Conservation (phyloP, 2,329 filamentous ascomycete genomes). For the Paracoccidioides brasiliensis region DNA sequence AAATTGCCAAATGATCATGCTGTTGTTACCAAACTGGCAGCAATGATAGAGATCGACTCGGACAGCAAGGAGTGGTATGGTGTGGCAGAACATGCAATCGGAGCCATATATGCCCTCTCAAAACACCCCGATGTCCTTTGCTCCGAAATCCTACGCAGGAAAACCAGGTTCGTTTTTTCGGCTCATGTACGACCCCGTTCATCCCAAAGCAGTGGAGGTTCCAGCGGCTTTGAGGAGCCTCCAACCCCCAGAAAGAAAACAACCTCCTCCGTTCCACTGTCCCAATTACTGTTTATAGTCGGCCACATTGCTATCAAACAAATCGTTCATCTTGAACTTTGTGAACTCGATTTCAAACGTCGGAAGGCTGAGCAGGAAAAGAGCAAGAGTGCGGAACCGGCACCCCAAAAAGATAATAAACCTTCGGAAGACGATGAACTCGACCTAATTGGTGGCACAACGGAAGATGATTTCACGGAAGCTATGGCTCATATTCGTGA, state of each 20-base stretch:
- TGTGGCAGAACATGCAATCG: slow-evolving; percentile 89
- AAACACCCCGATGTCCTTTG: slow-evolving; percentile 90
- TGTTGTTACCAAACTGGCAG: slow-evolving; percentile 64
- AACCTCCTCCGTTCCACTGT: slow-evolving; percentile 57
- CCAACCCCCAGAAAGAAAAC: slow-evolving; percentile 42
- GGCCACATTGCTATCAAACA: slow-evolving; percentile 97
- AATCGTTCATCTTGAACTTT: slow-evolving; percentile 95
- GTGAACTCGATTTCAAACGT: slow-evolving; percentile 94
- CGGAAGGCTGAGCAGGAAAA: slow-evolving; percentile 52
- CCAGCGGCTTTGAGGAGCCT: slow-evolving; percentile 19
- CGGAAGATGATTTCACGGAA: slow-evolving; percentile 84
- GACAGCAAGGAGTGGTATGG: slow-evolving; percentile 93
- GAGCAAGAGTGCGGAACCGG: slow-evolving; percentile 29
- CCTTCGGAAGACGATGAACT: slow-evolving; percentile 70
- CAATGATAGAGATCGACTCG: slow-evolving; percentile 72
- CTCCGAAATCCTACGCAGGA: slow-evolving; percentile 76
- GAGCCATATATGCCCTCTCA: slow-evolving; percentile 84
- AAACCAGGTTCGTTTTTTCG: slow-evolving; percentile 70
- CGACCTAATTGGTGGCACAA: slow-evolving; percentile 92
- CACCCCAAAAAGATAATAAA: slow-evolving; percentile 38
- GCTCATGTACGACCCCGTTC: slow-evolving; percentile 23
- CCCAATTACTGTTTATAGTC: slow-evolving; percentile 86
- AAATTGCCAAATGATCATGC: slow-evolving; percentile 87
- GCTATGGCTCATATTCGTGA: slow-evolving; percentile 76
- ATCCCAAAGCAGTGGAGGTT: slow-evolving; percentile 11